Percentiles rank a stretch among this genome's conserved stretches.
These are phyloP conservation scores for Phytophthora crassamura DNA, from an alignment of 352 stramenopile genomes.

Conservation along the genomic window DNA sequence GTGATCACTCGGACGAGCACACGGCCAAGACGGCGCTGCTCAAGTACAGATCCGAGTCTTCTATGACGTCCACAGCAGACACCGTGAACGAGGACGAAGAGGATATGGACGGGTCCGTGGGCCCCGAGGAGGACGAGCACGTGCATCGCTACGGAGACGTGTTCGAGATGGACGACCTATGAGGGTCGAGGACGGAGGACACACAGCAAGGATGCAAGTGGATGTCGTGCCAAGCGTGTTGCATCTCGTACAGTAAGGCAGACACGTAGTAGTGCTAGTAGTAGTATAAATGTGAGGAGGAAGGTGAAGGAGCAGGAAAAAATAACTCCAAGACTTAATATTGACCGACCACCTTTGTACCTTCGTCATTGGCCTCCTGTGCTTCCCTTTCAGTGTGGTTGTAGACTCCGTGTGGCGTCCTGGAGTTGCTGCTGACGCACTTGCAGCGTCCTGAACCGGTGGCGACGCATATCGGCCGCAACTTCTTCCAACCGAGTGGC, in stretches of 20 bases:
- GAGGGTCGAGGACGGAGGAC: constrained; percentile 4
- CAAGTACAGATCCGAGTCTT: constrained; percentile 40
- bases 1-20: constrained; percentile 10
- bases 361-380: no score
- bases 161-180: constrained; percentile 79
- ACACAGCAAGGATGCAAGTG: background rate
- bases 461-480: constrained; percentile 37
- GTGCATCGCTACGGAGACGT: constrained; percentile 46
- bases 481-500: constrained; percentile 40
- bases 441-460: constrained; percentile 35
- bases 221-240: background rate
- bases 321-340: constrained; percentile 22
- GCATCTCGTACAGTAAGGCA: constrained; percentile 7
- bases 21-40: constrained; percentile 14
- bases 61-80: constrained; percentile 42
- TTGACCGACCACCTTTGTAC: constrained; percentile 14
- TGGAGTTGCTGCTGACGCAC: constrained; percentile 40
- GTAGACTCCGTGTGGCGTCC: constrained; percentile 15
- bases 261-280: constrained; percentile 16
- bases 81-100: constrained; percentile 47
- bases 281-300: constrained; percentile 15
- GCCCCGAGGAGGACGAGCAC: constrained; percentile 44
- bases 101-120: constrained; percentile 15
- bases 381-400: no score
- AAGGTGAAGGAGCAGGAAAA: constrained; percentile 15